These are phyloP conservation scores for Puccinia horiana DNA, from an alignment of 1,284 basidiomycete genomes.

Conservation along the genomic window DNA sequence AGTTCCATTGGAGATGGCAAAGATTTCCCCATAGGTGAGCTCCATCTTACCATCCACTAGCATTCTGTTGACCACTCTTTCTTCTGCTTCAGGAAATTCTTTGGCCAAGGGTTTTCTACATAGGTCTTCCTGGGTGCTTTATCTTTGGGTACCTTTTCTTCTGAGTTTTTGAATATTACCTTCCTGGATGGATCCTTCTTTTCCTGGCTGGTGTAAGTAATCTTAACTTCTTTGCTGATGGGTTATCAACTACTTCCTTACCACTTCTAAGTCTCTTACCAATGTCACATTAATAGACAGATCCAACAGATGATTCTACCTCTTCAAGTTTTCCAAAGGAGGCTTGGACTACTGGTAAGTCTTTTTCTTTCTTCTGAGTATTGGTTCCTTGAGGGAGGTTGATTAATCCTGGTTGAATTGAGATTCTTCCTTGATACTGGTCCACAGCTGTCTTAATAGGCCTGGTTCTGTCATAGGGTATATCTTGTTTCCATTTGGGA, in stretches of 20 bases:
- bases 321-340: neutral
- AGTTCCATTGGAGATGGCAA: too few species aligned
- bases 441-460: neutral
- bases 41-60: neutral
- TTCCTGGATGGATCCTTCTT: neutral
- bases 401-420: neutral
- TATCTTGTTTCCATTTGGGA: neutral
- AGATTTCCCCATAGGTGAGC: neutral
- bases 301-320: neutral
- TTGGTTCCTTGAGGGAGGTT: neutral
- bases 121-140: neutral
- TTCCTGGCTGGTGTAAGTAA: neutral
- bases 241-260: neutral
- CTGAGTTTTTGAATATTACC: neutral
- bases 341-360: neutral
- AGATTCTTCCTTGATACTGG: neutral
- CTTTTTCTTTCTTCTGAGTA: neutral
- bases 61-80: neutral
- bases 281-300: neutral
- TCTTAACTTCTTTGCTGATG: neutral
- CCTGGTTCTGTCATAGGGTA: neutral
- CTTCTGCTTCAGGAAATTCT: neutral
- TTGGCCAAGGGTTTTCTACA: conserved; percentile 1
- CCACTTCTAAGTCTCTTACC: neutral
- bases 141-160: neutral